phyloP scores from a whole-genome alignment of 257 asterid genomes.

The Leonotis leonurus region DNA sequence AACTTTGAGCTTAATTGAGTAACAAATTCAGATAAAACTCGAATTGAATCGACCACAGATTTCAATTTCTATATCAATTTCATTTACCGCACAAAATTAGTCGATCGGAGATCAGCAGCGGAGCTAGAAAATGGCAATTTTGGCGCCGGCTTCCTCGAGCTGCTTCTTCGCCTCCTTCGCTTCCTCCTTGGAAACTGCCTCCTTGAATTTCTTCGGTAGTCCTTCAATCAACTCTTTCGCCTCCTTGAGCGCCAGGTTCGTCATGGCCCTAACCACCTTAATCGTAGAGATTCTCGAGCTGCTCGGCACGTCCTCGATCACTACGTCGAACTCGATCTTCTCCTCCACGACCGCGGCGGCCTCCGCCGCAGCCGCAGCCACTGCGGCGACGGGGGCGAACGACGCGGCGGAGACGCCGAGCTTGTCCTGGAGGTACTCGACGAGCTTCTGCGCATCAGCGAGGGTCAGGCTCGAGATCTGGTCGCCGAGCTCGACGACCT shows the following conservation, averaged over 20 bases:
- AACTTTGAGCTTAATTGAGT: background rate
- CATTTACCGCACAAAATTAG: background rate
- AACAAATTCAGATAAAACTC: constrained; percentile 10
- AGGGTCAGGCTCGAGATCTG: too few species aligned
- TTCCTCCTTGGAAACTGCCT: too few species aligned
- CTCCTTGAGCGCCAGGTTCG: constrained; percentile 71
- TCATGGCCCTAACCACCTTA: constrained; percentile 77
- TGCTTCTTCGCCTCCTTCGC: too few species aligned
- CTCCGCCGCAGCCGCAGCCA: constrained; percentile 30
- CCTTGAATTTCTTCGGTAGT: too few species aligned
- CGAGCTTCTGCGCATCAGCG: too few species aligned
- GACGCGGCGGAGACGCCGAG: too few species aligned
- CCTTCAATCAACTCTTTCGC: constrained; percentile 91
- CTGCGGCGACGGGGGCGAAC: constrained; percentile 68
- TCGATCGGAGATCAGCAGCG: constrained; percentile 5
- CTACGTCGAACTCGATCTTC: constrained; percentile 87
- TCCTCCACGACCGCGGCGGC: too few species aligned
- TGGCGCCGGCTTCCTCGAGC: too few species aligned
- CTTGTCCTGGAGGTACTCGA: too few species aligned
- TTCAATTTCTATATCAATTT: too few species aligned
- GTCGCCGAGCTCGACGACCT: too few species aligned
- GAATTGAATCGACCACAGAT: background rate
- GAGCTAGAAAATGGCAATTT: too few species aligned
- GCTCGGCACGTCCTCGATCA: constrained; percentile 78
- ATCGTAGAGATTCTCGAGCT: constrained; percentile 66